These are phyloP conservation scores for Eucalyptus curtisii DNA, from an alignment of 345 rosid species.

Conservation along the genomic window DNA sequence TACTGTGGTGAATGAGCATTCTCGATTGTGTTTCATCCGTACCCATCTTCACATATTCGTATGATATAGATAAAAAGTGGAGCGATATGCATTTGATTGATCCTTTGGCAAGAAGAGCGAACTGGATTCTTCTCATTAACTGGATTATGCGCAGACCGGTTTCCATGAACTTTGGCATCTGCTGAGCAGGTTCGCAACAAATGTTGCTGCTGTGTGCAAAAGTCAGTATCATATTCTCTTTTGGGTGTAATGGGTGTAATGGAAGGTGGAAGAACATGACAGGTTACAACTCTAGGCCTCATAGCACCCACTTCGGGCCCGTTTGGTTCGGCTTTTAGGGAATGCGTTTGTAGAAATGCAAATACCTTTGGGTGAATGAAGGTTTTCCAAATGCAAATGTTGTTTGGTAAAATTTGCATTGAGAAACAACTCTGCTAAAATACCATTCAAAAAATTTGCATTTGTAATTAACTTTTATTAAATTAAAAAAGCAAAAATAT, in stretches of 20 bases:
- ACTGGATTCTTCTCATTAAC: neutral
- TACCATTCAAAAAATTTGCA: no score
- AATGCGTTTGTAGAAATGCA: no score
- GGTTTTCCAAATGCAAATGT: no score
- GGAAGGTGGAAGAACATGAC: neutral
- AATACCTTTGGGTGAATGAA: no score
- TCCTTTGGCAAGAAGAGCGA: neutral
- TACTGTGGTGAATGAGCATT: neutral
- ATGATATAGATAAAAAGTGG: neutral
- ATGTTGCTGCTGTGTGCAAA: neutral
- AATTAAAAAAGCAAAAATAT: no score
- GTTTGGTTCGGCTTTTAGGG: no score
- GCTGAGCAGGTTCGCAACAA: neutral
- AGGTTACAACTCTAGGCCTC: neutral
- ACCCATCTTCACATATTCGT: neutral
- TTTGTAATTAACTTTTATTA: no score
- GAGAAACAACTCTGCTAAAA: no score
- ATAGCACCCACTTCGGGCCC: neutral
- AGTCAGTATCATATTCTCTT: neutral
- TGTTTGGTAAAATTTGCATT: no score
- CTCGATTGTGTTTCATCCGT: neutral
- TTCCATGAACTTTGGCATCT: neutral
- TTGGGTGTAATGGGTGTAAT: neutral
- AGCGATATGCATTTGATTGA: neutral
- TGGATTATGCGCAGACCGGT: accelerated